Evolutionary conservation across 2,329 filamentous ascomycete genomes (phyloP).

Genomic region (Hypoxylon sp.): DNA sequence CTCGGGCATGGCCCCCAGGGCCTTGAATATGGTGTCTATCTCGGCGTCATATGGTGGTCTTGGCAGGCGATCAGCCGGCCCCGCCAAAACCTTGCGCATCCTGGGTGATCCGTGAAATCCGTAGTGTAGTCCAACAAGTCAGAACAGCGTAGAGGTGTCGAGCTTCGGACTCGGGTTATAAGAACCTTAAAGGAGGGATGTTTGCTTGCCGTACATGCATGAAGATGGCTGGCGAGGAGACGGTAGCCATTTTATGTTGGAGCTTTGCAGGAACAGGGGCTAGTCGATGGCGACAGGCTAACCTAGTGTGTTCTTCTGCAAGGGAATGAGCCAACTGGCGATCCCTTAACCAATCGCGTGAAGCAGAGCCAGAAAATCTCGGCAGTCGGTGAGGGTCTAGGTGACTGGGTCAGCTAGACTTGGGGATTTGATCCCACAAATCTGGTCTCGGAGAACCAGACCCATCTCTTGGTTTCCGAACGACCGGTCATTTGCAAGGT

Average conservation of each 20-base stretch:
- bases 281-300: conserved; percentile 45
- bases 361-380: conserved; percentile 34
- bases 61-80: conserved; percentile 48
- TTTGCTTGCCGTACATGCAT: conserved; percentile 13
- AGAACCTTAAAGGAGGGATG: conserved; percentile 10
- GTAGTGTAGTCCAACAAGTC: conserved; percentile 23
- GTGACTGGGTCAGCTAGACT: conserved; percentile 13
- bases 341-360: conserved; percentile 42
- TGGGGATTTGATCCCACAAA: conserved; percentile 42
- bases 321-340: conserved; percentile 42
- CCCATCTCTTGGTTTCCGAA: conserved; percentile 37
- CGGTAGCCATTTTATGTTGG: conserved; percentile 43
- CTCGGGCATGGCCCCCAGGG: conserved; percentile 48
- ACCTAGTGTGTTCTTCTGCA: conserved; percentile 39
- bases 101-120: conserved; percentile 25
- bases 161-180: conserved; percentile 31
- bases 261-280: conserved; percentile 41
- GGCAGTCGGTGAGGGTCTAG: conserved; percentile 44
- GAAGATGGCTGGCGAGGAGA: conserved; percentile 31
- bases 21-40: conserved; percentile 48
- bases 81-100: conserved; percentile 47
- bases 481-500: conserved; percentile 40
- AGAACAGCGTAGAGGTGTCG: conserved; percentile 11
- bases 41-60: conserved; percentile 53
- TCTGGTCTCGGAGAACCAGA: conserved; percentile 28